Base-by-base conservation (phyloP, 345 rosid species). In the Chamaenerion angustifolium region DNA sequence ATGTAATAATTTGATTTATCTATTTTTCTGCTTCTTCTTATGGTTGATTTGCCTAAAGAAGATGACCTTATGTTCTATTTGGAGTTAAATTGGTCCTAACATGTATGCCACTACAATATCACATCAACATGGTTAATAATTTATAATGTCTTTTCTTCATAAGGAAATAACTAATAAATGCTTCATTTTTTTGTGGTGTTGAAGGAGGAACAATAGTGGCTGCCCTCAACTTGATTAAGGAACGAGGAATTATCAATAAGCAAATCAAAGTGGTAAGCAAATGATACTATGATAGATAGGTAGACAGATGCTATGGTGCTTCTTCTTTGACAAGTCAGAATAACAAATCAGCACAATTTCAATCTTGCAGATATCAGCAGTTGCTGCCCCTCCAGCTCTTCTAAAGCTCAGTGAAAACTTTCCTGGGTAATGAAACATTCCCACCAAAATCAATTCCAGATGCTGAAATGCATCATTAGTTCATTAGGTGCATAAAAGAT, bases 301-400 rank as follows among this genome's bases (percentile, higher is more conserved):
- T 8, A 31, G 37, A 31, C 4, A 31, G 37, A 31, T 31, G 10
- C 3, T 31, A 31, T 31, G 10, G 37, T 31, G 37, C 8, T 31
- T 31, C 37, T 31, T 31, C 37, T 31, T 31, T 31, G 37, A 31
- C 8, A 31, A 31, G 5, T 31, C 37, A 31, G 37, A 31, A 3
- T 3, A 31, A 7, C 6, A 31, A 31, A 3, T 31, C 37, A 31
- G 8, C 37, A 14, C 23, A 18, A 23, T 44, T 4, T 44, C 10
- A 11, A 15, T 47, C 53, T 52, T n/a, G 51, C 79, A 90, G 98
- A 83, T 90, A 68, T 83, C 87, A 66, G 98, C 94, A 19, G 63
- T 78, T 45, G 84, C 98, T 64, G 86, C 92, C 55, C 95, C 98
- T 61, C 94, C 95, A 11, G 94, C 95, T 60, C 89, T 90, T 41